Evolutionary conservation across 371 early-diverging fungal species (phyloP).

Genomic region (Rhizomucor miehei): DNA sequence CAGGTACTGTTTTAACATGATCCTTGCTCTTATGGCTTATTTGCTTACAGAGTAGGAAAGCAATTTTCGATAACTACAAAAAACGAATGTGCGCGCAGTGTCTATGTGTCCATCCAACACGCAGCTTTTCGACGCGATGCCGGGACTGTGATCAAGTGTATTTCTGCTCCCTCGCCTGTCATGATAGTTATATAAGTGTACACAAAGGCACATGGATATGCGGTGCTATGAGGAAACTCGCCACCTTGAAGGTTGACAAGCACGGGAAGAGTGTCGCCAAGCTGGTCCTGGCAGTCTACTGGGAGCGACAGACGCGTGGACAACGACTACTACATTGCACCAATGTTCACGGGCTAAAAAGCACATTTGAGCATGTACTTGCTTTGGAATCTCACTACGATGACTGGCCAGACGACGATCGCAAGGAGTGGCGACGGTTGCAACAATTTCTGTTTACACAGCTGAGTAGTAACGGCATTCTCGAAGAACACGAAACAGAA

Average conservation of each 20-base stretch:
- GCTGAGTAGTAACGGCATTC: neutral
- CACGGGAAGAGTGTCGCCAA: slow-evolving; percentile 48
- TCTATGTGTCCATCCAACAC: slow-evolving; percentile 33
- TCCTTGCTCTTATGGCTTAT: slow-evolving; percentile 1
- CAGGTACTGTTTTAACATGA: slow-evolving; percentile 17
- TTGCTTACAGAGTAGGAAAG: slow-evolving; percentile 9
- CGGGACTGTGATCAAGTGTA: slow-evolving; percentile 48
- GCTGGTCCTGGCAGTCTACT: slow-evolving; percentile 19
- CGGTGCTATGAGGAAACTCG: slow-evolving; percentile 36
- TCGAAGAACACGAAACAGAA: neutral
- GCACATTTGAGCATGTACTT: slow-evolving; percentile 17
- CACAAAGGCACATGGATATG: slow-evolving; percentile 25
- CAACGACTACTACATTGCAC: slow-evolving; percentile 1
- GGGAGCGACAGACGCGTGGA: slow-evolving; percentile 16
- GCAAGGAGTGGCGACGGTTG: slow-evolving; percentile 36
- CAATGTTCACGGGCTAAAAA: neutral
- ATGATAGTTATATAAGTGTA: slow-evolving; percentile 12
- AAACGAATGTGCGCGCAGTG: slow-evolving; percentile 50
- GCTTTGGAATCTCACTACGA: slow-evolving; percentile 45
- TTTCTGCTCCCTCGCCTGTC: slow-evolving; percentile 40
- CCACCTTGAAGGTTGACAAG: slow-evolving; percentile 34
- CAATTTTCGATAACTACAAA: slow-evolving; percentile 40
- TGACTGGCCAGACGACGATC: slow-evolving; percentile 36
- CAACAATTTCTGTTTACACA: slow-evolving; percentile 27
- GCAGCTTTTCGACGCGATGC: slow-evolving; percentile 37